These are phyloP conservation scores for Penicillium hesseltinei DNA, from an alignment of 2,329 filamentous ascomycete species.

Conservation along the genomic window DNA sequence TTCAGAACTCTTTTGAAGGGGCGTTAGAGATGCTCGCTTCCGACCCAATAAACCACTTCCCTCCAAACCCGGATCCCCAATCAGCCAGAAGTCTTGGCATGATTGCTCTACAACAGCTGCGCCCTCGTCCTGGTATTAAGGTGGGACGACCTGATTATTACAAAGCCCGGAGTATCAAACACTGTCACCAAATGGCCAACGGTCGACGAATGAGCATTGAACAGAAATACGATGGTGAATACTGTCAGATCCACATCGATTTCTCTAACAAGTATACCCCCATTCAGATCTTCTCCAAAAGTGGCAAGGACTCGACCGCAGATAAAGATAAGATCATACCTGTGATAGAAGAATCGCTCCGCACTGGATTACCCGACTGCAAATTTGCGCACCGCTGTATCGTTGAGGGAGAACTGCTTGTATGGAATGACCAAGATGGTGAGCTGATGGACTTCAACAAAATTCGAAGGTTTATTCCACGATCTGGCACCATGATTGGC, in stretches of 20 bases:
- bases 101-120: slow-evolving; percentile 46
- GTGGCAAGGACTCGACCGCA: slow-evolving; percentile 79
- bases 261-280: slow-evolving; percentile 52
- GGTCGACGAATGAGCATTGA: slow-evolving; percentile 68
- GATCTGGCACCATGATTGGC: slow-evolving; percentile 69
- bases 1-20: slow-evolving; percentile 65
- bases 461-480: slow-evolving; percentile 73
- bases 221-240: slow-evolving; percentile 83
- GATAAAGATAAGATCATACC: slow-evolving; percentile 65
- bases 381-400: slow-evolving; percentile 67
- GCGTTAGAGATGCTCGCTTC: slow-evolving; percentile 56
- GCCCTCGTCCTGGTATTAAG: slow-evolving; percentile 60
- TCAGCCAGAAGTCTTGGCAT: slow-evolving; percentile 30
- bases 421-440: slow-evolving; percentile 67
- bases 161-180: slow-evolving; percentile 69
- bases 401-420: slow-evolving; percentile 77
- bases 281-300: slow-evolving; percentile 87
- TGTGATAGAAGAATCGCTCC: slow-evolving; percentile 63
- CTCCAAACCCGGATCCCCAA: slow-evolving; percentile 35
- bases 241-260: slow-evolving; percentile 84
- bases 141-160: slow-evolving; percentile 63
- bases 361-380: slow-evolving; percentile 59
- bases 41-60: slow-evolving; percentile 36
- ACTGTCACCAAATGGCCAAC: slow-evolving; percentile 66
- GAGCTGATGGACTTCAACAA: slow-evolving; percentile 75